These are phyloP conservation scores for Pythium scleroteichum DNA, from an alignment of 352 stramenopile species.

Conservation along the genomic window DNA sequence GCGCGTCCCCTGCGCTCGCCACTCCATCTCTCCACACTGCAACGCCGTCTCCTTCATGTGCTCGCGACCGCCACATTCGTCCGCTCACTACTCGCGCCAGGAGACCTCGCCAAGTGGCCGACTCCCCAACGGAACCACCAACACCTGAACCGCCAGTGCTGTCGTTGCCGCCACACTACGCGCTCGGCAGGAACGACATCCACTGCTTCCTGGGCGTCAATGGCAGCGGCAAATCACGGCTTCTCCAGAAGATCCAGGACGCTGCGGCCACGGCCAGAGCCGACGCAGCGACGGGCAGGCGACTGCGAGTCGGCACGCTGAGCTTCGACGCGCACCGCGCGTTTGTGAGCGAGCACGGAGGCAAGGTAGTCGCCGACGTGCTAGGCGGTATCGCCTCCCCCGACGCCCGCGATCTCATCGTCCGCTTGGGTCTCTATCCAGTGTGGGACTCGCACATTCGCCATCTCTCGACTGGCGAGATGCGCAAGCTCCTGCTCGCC, in stretches of 20 bases:
- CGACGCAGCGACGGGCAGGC: slow-evolving; percentile 13
- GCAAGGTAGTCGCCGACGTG: slow-evolving; percentile 62
- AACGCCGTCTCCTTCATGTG: neutral
- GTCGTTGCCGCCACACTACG: slow-evolving; percentile 39
- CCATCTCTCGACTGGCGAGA: slow-evolving; percentile 91
- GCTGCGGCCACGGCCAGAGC: slow-evolving; percentile 19
- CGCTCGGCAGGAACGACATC: slow-evolving; percentile 48
- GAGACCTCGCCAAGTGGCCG: neutral
- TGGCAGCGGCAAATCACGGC: slow-evolving; percentile 65
- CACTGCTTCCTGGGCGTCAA: slow-evolving; percentile 78
- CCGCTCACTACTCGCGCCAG: slow-evolving; percentile 9
- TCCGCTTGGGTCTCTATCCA: slow-evolving; percentile 91
- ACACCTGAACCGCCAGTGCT: slow-evolving; percentile 30
- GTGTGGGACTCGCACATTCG: slow-evolving; percentile 81
- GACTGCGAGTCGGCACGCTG: slow-evolving; percentile 44
- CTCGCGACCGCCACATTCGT: neutral
- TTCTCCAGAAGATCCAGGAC: slow-evolving; percentile 48
- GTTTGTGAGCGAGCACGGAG: slow-evolving; percentile 64
- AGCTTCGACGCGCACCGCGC: slow-evolving; percentile 88
- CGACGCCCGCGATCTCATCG: slow-evolving; percentile 85
- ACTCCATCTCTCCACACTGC: neutral
- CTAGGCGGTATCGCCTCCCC: slow-evolving; percentile 66
- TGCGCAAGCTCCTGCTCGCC: slow-evolving; percentile 91
- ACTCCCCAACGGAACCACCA: neutral
- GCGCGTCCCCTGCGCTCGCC: neutral